Conservation (phyloP, 2,329 filamentous ascomycete genomes). For the Pseudopithomyces maydicus region DNA sequence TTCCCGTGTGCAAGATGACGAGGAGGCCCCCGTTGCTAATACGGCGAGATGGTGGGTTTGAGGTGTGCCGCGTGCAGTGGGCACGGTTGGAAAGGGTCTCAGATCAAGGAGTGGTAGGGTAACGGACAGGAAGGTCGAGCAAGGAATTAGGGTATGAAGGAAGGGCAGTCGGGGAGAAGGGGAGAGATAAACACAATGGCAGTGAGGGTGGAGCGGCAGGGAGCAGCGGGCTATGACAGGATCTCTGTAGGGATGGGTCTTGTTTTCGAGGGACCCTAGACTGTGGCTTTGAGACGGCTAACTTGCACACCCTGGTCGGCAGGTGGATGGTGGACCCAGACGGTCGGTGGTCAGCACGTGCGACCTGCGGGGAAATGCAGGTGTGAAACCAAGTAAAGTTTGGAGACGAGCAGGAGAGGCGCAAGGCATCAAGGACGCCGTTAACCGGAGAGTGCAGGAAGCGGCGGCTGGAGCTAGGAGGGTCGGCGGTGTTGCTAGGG, state of each 20-base stretch:
- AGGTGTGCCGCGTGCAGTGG: slow-evolving; percentile 17
- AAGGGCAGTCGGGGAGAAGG: not conserved
- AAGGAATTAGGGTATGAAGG: not conserved
- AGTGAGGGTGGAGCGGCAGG: slow-evolving; percentile 26
- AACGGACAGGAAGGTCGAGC: not conserved
- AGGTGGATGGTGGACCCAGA: slow-evolving; percentile 29
- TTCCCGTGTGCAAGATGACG: slow-evolving; percentile 25
- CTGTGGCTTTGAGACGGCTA: slow-evolving; percentile 18
- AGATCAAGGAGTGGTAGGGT: slow-evolving; percentile 19
- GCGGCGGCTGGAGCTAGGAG: slow-evolving; percentile 1
- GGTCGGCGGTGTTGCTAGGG: not conserved
- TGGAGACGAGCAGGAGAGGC: slow-evolving; percentile 27
- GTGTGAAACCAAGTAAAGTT: slow-evolving; percentile 39
- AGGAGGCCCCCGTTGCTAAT: slow-evolving; percentile 27
- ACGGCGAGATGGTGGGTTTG: slow-evolving; percentile 30
- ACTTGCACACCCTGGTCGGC: slow-evolving; percentile 24
- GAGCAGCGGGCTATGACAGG: slow-evolving; percentile 41
- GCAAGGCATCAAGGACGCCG: slow-evolving; percentile 14
- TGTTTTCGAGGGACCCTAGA: slow-evolving; percentile 17
- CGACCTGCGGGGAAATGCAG: slow-evolving; percentile 42
- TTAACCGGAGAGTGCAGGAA: slow-evolving; percentile 16
- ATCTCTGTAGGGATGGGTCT: slow-evolving; percentile 40
- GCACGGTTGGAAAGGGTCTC: slow-evolving; percentile 28
- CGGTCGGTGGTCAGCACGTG: slow-evolving; percentile 38
- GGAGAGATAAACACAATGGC: slow-evolving; percentile 6